Base-by-base conservation (phyloP, 306 rosid species). In the Glycine soja region DNA sequence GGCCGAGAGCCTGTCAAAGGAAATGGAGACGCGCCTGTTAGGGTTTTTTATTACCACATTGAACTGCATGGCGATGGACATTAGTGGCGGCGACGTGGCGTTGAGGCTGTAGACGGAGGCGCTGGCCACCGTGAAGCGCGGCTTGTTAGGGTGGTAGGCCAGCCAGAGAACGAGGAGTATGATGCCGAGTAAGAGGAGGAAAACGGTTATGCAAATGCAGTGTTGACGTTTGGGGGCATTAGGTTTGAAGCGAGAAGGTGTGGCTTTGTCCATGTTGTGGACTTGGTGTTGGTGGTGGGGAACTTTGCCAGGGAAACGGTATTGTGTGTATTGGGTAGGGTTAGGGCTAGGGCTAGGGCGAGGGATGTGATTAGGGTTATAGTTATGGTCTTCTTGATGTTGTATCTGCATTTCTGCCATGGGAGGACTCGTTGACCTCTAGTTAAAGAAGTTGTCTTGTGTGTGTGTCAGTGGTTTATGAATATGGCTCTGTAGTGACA, bases 81-180 rank as follows among this genome's bases (percentile, higher is more conserved):
- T 78, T 13, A 78, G 81, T 0, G 91, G 92, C 3, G 89, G 86
- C 0, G 87, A 30, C 0, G 96, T 85, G 15, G 81, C 46, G 78
- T 94, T 94, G 87, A 94, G 90, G 46, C 86, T 86, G 68, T 87
- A 94, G 63, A 92, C 40, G 47, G 97, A 85, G 11, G 90, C 95
- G 0, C 88, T 85, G 50, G 85, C 72, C n/a, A 95, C 87, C 5
- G 72, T 75, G 89, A 95, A 88, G 8, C 59, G 86, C 0, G 99
- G 99, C 15, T 88, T 86, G 59, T 85, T 51, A 43, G 97, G 97
- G 4, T 90, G 93, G 88, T 94, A 94, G 74, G 94, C 90, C 3
- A 95, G 93, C 97, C 97, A 94, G 14, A 92, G 83, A 19, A 86
- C 69, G 24, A 92, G 90, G 70, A 75, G 47, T 6, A 86, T 84